These are phyloP conservation scores for Xylogone sp. DNA, from an alignment of 2,329 filamentous ascomycete species.

Conservation along the genomic window DNA sequence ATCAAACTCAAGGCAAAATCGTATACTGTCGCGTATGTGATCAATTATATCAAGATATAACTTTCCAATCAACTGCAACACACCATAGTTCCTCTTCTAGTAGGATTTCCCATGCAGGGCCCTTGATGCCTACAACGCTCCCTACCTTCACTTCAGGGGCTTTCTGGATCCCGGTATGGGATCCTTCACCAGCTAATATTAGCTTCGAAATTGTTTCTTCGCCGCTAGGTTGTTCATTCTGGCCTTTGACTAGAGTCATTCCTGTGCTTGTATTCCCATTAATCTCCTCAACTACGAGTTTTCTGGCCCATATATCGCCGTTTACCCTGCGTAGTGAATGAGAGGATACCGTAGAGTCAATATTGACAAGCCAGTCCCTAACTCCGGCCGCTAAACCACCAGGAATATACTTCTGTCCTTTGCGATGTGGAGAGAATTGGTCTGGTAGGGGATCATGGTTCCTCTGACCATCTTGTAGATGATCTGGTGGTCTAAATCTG, in stretches of 20 bases:
- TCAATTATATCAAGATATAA: slow-evolving; percentile 15
- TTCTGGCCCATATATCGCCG: slow-evolving; percentile 23
- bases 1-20: too few species aligned
- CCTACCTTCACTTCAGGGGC: slow-evolving; percentile 20
- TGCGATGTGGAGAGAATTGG: slow-evolving; percentile 49
- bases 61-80: slow-evolving; percentile 31
- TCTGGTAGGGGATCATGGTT: slow-evolving; percentile 39
- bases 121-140: slow-evolving; percentile 25
- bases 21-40: too few species aligned
- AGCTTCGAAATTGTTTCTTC: slow-evolving; percentile 14
- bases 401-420: slow-evolving; percentile 43
- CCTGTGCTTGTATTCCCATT: slow-evolving; percentile 16
- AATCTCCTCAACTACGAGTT: slow-evolving; percentile 24
- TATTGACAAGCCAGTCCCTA: slow-evolving; percentile 46
- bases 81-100: slow-evolving; percentile 27
- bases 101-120: slow-evolving; percentile 28
- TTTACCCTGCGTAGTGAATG: slow-evolving; percentile 6
- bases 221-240: slow-evolving; percentile 18
- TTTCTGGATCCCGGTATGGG: slow-evolving; percentile 19
- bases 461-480: slow-evolving; percentile 7
- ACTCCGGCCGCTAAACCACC: slow-evolving; percentile 45
- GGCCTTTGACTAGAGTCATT: slow-evolving; percentile 25
- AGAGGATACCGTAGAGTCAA: slow-evolving; percentile 19
- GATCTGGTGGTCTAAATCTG: slow-evolving; percentile 26
- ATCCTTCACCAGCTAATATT: slow-evolving; percentile 27